Conservation (phyloP, 2,329 filamentous ascomycete species). For the Leptoxyphium fumago region DNA sequence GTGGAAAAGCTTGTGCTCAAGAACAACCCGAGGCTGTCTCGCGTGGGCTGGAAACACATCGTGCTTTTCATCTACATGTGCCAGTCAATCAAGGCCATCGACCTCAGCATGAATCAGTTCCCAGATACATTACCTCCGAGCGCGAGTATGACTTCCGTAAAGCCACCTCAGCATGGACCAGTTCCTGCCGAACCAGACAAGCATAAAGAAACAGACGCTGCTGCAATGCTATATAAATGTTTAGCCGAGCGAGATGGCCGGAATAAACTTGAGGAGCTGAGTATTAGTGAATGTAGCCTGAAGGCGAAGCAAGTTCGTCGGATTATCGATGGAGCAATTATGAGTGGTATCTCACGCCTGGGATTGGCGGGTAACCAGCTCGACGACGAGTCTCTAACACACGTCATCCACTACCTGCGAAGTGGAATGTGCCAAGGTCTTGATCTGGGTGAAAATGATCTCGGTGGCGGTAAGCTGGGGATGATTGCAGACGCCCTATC, state of each 20-base stretch:
- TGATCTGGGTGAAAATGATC: slow-evolving; percentile 75
- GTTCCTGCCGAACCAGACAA: slow-evolving; percentile 14
- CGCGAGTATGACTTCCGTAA: slow-evolving; percentile 9
- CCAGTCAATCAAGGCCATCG: slow-evolving; percentile 68
- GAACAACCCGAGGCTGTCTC: slow-evolving; percentile 71
- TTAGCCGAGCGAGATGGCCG: slow-evolving; percentile 65
- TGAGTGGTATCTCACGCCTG: slow-evolving; percentile 62
- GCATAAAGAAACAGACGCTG: slow-evolving; percentile 33
- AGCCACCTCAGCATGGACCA: slow-evolving; percentile 7
- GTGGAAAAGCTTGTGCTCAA: slow-evolving; percentile 80
- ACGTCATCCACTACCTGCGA: slow-evolving; percentile 62
- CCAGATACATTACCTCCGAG: slow-evolving; percentile 32
- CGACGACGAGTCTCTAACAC: slow-evolving; percentile 55
- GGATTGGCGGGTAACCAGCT: slow-evolving; percentile 74
- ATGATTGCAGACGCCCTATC: slow-evolving; percentile 37
- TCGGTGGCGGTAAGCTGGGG: slow-evolving; percentile 30
- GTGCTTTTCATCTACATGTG: slow-evolving; percentile 84
- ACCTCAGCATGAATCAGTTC: slow-evolving; percentile 73
- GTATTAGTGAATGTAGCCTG: slow-evolving; percentile 66
- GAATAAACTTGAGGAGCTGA: slow-evolving; percentile 62
- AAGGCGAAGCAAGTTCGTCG: slow-evolving; percentile 55
- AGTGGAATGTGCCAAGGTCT: slow-evolving; percentile 71
- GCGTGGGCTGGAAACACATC: slow-evolving; percentile 82
- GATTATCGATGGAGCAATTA: slow-evolving; percentile 68
- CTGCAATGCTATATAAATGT: slow-evolving; percentile 56